Evolutionary conservation across 768 basidiomycete species (phyloP).

Genomic region (Lyophyllum decastes): DNA sequence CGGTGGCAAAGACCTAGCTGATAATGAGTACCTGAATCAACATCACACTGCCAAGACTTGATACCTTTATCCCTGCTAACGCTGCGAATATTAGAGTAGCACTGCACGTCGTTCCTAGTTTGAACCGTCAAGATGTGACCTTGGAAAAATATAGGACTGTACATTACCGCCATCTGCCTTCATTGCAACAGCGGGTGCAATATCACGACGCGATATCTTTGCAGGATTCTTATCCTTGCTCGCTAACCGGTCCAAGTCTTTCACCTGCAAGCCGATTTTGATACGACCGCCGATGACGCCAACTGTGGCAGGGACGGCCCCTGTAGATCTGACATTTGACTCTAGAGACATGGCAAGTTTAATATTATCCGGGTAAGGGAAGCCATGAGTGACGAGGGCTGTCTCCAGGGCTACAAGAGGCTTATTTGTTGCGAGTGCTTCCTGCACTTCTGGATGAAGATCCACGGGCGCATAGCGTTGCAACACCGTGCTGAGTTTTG

Average conservation of each 20-base stretch:
- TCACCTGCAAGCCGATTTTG: conserved; percentile 75
- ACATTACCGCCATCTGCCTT: conserved; percentile 70
- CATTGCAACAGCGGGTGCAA: conserved; percentile 71
- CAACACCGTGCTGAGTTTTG: conserved; percentile 6
- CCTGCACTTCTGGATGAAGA: conserved; percentile 79
- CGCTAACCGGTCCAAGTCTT: conserved; percentile 71
- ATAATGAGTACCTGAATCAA: conserved; percentile 21
- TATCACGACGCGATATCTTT: conserved; percentile 80
- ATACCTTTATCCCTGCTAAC: conserved; percentile 83
- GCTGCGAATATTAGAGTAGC: conserved; percentile 75
- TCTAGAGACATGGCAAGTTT: conserved; percentile 74
- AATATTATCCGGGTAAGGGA: conserved; percentile 80
- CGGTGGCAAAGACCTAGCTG: conserved; percentile 85
- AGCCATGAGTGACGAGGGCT: conserved; percentile 90
- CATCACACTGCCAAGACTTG: neutral
- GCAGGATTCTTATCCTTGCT: conserved; percentile 46
- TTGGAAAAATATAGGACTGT: neutral
- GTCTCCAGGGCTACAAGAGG: conserved; percentile 92
- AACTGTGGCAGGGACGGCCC: conserved; percentile 89
- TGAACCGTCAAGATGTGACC: conserved; percentile 19
- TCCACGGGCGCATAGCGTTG: conserved; percentile 49
- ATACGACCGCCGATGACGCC: conserved; percentile 81
- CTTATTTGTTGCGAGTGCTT: conserved; percentile 64
- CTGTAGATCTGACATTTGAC: conserved; percentile 67
- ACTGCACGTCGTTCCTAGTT: conserved; percentile 66